phyloP scores from a whole-genome alignment of 768 basidiomycete species.

The Tylopilus subfusipes region DNA sequence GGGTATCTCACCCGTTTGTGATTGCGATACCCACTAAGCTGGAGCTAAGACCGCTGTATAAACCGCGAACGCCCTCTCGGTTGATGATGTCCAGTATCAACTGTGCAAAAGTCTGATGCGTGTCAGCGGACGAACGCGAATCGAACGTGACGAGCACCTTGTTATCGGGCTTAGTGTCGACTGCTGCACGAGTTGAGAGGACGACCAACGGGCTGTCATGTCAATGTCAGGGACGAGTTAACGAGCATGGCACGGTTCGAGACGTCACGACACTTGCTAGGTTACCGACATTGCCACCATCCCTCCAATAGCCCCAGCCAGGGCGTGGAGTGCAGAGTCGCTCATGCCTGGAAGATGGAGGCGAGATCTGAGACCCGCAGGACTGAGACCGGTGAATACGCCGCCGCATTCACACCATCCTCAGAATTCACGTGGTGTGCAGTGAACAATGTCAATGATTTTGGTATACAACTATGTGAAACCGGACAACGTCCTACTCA shows the following conservation, averaged over 20 bases:
- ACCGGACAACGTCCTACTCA: slow-evolving; percentile 7
- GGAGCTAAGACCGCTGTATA: slow-evolving; percentile 85
- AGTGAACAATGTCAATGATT: background rate
- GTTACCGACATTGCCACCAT: slow-evolving; percentile 88
- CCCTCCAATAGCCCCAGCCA: slow-evolving; percentile 89
- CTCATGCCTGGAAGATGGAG: slow-evolving; percentile 39
- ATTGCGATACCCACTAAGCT: slow-evolving; percentile 88
- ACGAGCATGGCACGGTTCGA: background rate
- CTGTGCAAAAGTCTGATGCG: slow-evolving; percentile 55
- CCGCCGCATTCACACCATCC: background rate
- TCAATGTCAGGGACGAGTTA: slow-evolving; percentile 5
- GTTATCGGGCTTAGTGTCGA: slow-evolving; percentile 74
- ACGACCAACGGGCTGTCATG: slow-evolving; percentile 88
- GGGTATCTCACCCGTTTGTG: slow-evolving; percentile 74
- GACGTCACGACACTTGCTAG: slow-evolving; percentile 50
- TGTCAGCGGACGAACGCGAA: background rate
- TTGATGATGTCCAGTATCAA: slow-evolving; percentile 73
- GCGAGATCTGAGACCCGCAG: background rate
- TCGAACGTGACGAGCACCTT: slow-evolving; percentile 47
- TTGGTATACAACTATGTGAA: background rate
- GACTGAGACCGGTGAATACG: background rate
- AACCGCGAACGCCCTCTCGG: slow-evolving; percentile 76
- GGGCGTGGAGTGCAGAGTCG: slow-evolving; percentile 81
- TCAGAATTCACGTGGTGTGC: background rate
- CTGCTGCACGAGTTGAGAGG: slow-evolving; percentile 89